Conservation (phyloP, 306 rosid genomes). For the Astragalus glycyphyllos region DNA sequence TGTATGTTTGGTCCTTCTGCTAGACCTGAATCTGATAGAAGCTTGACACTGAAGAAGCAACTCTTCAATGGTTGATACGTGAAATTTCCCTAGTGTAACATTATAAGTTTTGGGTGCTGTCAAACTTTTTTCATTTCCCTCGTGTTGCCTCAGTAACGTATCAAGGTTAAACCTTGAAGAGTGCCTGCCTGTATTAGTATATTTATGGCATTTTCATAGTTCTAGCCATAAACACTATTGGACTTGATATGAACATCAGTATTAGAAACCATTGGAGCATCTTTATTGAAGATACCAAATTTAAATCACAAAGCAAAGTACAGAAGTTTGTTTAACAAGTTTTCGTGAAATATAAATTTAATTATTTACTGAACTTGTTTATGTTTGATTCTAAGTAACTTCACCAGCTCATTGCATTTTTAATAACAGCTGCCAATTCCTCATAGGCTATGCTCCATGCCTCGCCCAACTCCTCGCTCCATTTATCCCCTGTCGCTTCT, state of each 20-base stretch:
- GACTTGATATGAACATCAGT: no score
- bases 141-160: not conserved
- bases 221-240: no score
- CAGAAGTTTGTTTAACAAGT: slow-evolving; percentile 16
- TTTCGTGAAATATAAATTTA: not conserved
- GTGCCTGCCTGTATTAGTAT: no score
- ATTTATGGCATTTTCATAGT: no score
- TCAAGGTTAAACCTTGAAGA: no score
- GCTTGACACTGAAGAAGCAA: slow-evolving; percentile 34
- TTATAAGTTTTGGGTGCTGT: not conserved
- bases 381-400: not conserved
- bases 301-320: no score
- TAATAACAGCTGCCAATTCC: slow-evolving; percentile 39
- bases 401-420: slow-evolving; percentile 13
- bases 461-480: slow-evolving; percentile 38
- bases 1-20: slow-evolving; percentile 20
- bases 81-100: slow-evolving; percentile 17
- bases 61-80: slow-evolving; percentile 3
- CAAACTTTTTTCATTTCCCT: slow-evolving; percentile 24
- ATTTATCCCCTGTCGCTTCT: slow-evolving; percentile 42
- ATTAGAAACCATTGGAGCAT: no score
- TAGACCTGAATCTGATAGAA: slow-evolving; percentile 7
- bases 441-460: slow-evolving; percentile 47
- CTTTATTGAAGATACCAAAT: no score
- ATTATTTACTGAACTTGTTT: not conserved